Evolutionary conservation across 2,329 filamentous ascomycete genomes (phyloP).

Genomic region (Celoporthe dispersa): DNA sequence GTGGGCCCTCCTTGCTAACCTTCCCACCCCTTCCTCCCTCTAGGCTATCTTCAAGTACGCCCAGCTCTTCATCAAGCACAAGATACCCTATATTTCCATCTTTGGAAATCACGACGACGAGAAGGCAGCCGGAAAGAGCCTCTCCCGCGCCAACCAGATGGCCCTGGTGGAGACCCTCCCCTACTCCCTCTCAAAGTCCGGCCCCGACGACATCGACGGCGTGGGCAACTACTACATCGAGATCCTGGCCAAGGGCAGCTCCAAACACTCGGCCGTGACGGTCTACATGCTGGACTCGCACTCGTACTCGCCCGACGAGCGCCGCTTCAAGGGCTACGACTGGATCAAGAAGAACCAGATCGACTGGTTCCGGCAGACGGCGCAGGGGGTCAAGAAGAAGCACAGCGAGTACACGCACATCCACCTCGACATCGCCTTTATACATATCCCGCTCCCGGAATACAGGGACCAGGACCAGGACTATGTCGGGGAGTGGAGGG

Average conservation of each 20-base stretch:
- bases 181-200: slow-evolving; percentile 84
- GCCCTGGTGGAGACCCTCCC: slow-evolving; percentile 82
- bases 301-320: slow-evolving; percentile 87
- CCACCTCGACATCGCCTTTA: slow-evolving; percentile 95
- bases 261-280: slow-evolving; percentile 86
- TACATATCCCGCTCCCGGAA: slow-evolving; percentile 95
- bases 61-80: slow-evolving; percentile 79
- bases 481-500: slow-evolving; percentile 74
- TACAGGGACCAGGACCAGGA: slow-evolving; percentile 68
- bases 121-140: slow-evolving; percentile 54
- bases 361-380: slow-evolving; percentile 87
- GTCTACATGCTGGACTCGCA: slow-evolving; percentile 96
- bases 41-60: slow-evolving; percentile 93
- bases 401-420: slow-evolving; percentile 87
- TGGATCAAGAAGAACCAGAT: slow-evolving; percentile 97
- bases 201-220: slow-evolving; percentile 82
- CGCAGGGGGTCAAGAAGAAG: slow-evolving; percentile 72
- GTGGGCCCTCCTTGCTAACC: slow-evolving; percentile 1
- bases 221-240: slow-evolving; percentile 96
- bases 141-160: slow-evolving; percentile 82
- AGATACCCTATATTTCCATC: slow-evolving; percentile 88
- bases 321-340: slow-evolving; percentile 89
- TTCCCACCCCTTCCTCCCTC: too few species aligned
- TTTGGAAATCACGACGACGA: slow-evolving; percentile 99
- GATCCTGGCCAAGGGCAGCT: slow-evolving; percentile 77